These are phyloP conservation scores for Phycomyces nitens DNA, from an alignment of 192 early-diverging fungal species.

Conservation along the genomic window DNA sequence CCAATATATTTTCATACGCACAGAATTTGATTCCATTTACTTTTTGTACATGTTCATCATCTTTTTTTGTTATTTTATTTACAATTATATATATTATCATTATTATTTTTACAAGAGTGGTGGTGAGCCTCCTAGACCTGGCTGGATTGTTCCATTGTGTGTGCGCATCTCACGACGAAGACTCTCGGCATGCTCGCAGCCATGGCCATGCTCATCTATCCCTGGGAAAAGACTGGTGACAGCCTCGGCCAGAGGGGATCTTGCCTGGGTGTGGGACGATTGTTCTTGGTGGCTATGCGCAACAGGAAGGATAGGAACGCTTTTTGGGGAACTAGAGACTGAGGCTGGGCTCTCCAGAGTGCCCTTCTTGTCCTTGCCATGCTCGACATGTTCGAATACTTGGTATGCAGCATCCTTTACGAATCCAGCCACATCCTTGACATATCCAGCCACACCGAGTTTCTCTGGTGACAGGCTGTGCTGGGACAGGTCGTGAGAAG, in stretches of 20 bases:
- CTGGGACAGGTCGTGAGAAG: conserved; percentile 2
- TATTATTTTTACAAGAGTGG: too few relatives aligned
- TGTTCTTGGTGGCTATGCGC: too few relatives aligned
- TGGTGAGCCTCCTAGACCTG: background rate
- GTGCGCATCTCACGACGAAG: conserved; percentile 21
- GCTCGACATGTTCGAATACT: background rate
- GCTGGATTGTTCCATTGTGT: background rate
- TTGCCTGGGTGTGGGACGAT: background rate
- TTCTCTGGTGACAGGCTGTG: conserved; percentile 39
- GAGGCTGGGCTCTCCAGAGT: too few relatives aligned
- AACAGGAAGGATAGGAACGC: too few relatives aligned
- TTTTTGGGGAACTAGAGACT: too few relatives aligned
- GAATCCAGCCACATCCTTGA: conserved; percentile 39
- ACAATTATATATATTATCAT: too few relatives aligned
- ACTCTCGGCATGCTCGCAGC: conserved; percentile 28
- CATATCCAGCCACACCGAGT: conserved; percentile 36
- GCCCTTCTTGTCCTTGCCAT: background rate
- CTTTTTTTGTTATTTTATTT: too few relatives aligned
- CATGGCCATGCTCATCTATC: background rate
- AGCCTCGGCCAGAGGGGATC: conserved; percentile 20
- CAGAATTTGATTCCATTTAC: too few relatives aligned
- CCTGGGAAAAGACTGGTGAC: conserved; percentile 31
- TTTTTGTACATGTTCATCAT: too few relatives aligned
- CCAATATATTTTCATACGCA: too few relatives aligned
- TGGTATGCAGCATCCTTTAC: conserved; percentile 31